Evolutionary conservation across 164 flowering plant genomes (phyloP).

Genomic region (Euptelea pleiosperma): DNA sequence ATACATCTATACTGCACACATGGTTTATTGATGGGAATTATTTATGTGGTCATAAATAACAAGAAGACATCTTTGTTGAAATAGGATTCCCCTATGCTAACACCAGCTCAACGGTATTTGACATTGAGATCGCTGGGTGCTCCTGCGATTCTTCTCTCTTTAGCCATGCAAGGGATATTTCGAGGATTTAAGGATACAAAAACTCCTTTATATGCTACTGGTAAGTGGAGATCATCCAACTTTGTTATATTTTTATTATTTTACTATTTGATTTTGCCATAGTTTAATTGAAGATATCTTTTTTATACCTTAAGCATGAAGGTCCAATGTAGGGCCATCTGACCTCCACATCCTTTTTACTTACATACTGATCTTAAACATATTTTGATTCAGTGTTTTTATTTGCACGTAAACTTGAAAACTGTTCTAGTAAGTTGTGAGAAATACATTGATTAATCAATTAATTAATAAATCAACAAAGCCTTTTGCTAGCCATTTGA

Average conservation of each 20-base stretch:
- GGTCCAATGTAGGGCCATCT: background rate
- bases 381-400: background rate
- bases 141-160: constrained; percentile 63
- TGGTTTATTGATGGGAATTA: no score
- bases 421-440: no score
- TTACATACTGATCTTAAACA: background rate
- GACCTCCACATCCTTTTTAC: no score
- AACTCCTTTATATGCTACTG: constrained; percentile 60
- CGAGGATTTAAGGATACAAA: constrained; percentile 63
- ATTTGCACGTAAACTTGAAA: no score
- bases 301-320: background rate
- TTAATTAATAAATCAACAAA: no score
- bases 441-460: no score
- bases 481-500: no score
- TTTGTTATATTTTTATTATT: background rate
- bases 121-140: constrained; percentile 56
- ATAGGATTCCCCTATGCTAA: constrained; percentile 54
- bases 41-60: background rate
- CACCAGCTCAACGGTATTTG: constrained; percentile 50
- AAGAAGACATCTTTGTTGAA: background rate
- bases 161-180: constrained; percentile 64
- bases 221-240: constrained; percentile 20
- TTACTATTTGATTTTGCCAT: no score
- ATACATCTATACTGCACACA: no score
- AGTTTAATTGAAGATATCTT: no score